These are phyloP conservation scores for Trypanosoma mega DNA, from an alignment of 208 protist species.

Conservation along the genomic window DNA sequence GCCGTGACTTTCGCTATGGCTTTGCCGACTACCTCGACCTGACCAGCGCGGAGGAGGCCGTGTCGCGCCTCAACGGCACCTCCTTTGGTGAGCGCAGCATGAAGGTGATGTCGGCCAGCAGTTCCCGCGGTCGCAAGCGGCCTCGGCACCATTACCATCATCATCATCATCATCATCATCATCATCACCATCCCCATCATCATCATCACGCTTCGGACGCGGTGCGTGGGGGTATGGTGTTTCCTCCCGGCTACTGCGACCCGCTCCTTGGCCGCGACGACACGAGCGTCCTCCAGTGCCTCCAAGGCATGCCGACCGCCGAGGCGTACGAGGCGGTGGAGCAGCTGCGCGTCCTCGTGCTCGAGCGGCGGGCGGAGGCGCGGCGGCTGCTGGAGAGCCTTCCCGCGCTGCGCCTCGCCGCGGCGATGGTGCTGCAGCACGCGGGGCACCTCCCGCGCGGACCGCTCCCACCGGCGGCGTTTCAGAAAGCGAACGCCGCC, in stretches of 20 bases:
- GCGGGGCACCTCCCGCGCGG: conserved; percentile 51
- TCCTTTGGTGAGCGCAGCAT: conserved; percentile 71
- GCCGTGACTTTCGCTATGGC: conserved; percentile 75
- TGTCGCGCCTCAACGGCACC: conserved; percentile 69
- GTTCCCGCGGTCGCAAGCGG: conserved; percentile 19
- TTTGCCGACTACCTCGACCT: conserved; percentile 82
- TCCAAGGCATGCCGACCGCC: conserved; percentile 48
- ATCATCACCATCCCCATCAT: conserved; percentile 35
- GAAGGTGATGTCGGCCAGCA: conserved; percentile 48
- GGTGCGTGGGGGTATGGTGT: conserved; percentile 40
- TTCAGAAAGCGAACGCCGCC: conserved; percentile 17
- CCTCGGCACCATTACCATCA: conserved; percentile 33
- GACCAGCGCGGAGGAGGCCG: conserved; percentile 69
- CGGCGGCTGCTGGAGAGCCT: conserved; percentile 58
- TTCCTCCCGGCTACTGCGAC: conserved; percentile 56
- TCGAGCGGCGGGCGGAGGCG: conserved; percentile 69
- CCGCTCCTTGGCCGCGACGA: conserved; percentile 65
- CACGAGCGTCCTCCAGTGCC: conserved; percentile 47
- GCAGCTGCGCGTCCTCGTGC: conserved; percentile 80
- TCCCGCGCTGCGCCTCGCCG: conserved; percentile 65
- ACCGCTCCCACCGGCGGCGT: conserved; percentile 56
- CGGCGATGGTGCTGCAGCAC: conserved; percentile 85
- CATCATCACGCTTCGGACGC: conserved; percentile 21
- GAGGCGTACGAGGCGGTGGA: conserved; percentile 88
- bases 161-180: conserved; percentile 31